phyloP scores from a whole-genome alignment of 2,329 filamentous ascomycete genomes.

The Kalmusia sp. region DNA sequence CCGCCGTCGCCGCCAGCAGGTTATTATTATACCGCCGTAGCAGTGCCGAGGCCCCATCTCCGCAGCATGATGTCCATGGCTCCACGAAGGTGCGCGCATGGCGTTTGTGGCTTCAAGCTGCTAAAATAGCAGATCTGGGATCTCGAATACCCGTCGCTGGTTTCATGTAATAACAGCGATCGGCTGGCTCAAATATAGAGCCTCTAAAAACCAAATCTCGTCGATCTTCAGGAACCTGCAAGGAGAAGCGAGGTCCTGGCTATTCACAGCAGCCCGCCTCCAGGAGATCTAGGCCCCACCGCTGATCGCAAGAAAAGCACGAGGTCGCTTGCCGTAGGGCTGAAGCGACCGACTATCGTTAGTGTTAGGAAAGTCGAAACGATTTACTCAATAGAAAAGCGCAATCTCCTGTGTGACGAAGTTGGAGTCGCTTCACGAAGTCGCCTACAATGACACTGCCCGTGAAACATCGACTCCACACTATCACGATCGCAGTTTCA shows the following conservation, averaged over 20 bases:
- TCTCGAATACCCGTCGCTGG: constrained; percentile 12
- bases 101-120: background rate
- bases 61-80: constrained; percentile 15
- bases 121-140: constrained; percentile 9
- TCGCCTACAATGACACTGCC: background rate
- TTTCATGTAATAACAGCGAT: constrained; percentile 4
- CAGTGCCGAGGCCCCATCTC: constrained; percentile 6
- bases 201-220: background rate
- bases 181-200: background rate
- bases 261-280: background rate
- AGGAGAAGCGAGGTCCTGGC: background rate
- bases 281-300: background rate
- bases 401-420: background rate
- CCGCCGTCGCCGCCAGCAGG: constrained; percentile 5
- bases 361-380: background rate
- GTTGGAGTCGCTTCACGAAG: background rate
- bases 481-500: background rate
- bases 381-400: background rate
- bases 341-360: background rate
- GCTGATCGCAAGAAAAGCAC: background rate
- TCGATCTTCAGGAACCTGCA: background rate
- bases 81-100: background rate
- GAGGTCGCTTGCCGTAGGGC: constrained; percentile 2
- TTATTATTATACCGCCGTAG: background rate
- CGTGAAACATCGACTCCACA: too few relatives aligned